Base-by-base conservation (phyloP, 2,329 filamentous ascomycete species). In the Trichoderma polysporum region DNA sequence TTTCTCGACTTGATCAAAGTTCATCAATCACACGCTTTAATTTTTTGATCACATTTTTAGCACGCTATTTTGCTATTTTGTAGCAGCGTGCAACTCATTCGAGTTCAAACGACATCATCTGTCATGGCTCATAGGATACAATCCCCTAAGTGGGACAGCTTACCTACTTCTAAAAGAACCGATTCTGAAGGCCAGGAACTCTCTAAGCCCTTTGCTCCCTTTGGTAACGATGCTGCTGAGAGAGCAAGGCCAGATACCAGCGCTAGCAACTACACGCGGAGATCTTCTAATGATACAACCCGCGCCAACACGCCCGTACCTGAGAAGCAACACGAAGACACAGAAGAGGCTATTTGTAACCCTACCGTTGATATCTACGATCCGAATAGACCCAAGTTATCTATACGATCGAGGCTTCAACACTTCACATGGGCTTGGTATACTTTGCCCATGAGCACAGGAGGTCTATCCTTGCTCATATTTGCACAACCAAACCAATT, bases 361-460 rank as follows among this genome's bases (percentile, higher is more conserved):
- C 53, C 33, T 35, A 56, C 25, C 29, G 54, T 72, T 33, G 72
- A 73, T 59, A 67, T 70, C 29, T 70, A 68, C 71, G 73, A 68
- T 12, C 68, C 72, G 3, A 68, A 70, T 3, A 69, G 71, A 13
- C 69, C 68, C 4, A 80, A 76, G 60, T 71, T 85, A 1, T 72
- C 76, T 3, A 66, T 85, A 22, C 79, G 79, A 62, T 73, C 82
- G 64, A 78, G 85, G 4, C 76, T 87, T 29, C 78, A 82, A 53
- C 86, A 89, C 77, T 88, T 90, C 73, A 90, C 87, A 0, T 89
- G 88, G 89, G 88, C 87, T 19, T 92, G 90, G 90, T 94, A 89
- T 77, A 90, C 90, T 1, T 80, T 88, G 35, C 89, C 89, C 2
- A 93, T 93, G 90, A 90, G 88, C 56, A 91, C 90, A 0, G 91